Evolutionary conservation across 495 filamentous ascomycete species (phyloP), one percentile per base, ranked within the genome.

Genomic region (Wilcoxina mikolae): DNA sequence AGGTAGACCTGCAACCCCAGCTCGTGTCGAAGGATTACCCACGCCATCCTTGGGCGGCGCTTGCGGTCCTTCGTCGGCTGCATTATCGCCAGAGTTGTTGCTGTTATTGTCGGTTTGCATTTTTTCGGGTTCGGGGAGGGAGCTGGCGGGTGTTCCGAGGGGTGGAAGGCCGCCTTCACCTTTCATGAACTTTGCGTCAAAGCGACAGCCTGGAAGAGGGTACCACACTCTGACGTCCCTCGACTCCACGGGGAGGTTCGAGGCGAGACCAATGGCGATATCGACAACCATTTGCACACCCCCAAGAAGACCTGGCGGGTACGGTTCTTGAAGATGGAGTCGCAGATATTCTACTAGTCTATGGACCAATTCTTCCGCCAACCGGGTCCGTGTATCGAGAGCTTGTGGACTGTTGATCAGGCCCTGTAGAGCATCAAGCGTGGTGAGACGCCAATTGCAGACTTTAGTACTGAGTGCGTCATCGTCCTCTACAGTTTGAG

Each of bases 261-360:
- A 76, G 2, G 84, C 79, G 56, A 98, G 88, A 49, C 80, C 83
- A 25, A 96, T 76, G 4, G 90, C 86, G 41, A 95, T 76, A 68
- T 96, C 89, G 29, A 96, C 78, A 65, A 98, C 95, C 83, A 89
- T 93, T 55, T 80, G 77, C 20, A 87, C 82, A 50, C 85, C 85
- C 9, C 76, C 77, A 49, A 90, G 83, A 42, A 96, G 72, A 2
- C 87, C 91, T 7, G 79, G 69, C 0, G 84, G 84, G 2, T 82
- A 72, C 0, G 84, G 82, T 15, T 94, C 84, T 44, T 80, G 73
- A 25, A 96, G 74, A 65, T 84, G 78, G 58, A 78, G 76, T 35
- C 78, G 77, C 22, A 96, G 67, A 31, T 71, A 76, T 0, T 77
- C 78, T 17, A 81, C 82, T 29, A 98, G 76, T 56, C 81, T 81